Base-by-base conservation (phyloP, 352 stramenopile genomes). In the Globisporangium okanoganense region DNA sequence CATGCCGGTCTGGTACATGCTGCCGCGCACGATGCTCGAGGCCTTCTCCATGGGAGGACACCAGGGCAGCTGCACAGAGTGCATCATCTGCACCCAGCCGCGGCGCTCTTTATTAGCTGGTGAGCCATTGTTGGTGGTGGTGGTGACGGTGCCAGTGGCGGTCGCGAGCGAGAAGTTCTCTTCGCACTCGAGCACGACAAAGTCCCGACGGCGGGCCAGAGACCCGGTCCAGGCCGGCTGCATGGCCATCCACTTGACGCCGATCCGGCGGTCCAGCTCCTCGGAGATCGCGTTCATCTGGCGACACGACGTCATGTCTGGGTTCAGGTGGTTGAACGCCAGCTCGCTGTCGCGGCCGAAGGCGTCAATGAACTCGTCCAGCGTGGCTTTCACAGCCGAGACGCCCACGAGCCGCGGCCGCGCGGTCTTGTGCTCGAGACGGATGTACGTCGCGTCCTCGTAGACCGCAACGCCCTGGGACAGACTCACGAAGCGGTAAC, bases 41-140 rank as follows among this genome's bases (percentile, higher is more conserved):
- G 56, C 49, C 49, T 72, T 70, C 22, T 76, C 67, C 18, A 85
- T 62, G 36, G 72, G 49, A 29, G 76, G 74, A 55, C 72, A 84
- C 54, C 71, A 81, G 16, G 76, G 70, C 20, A 88, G 67, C 49
- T 83, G 76, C 49, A 88, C 79, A 41, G 78, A 88, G 58, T 88
- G 78, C 61, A 88, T 72, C 53, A 67, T 72, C 9, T 79, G 73
- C 16, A 82, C 71, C 76, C 74, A 88, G 8, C 78, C 78, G 16
- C 69, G 70, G 6, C 68, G 56, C 2, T 58, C 31, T 18, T 8
- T 51, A 14, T 33, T 3, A n/a, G n/a, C n/a, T 33, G 29, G 29
- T 6, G 25, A 49, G 22, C 64, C n/a, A 2, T 27, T 35, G 24
- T 12, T 33, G 6, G 22, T 52, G 12, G 12, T 35, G 20, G 49